Evolutionary conservation across 1,139 yeast species (phyloP).

Genomic region (Taiozyma sp.): DNA sequence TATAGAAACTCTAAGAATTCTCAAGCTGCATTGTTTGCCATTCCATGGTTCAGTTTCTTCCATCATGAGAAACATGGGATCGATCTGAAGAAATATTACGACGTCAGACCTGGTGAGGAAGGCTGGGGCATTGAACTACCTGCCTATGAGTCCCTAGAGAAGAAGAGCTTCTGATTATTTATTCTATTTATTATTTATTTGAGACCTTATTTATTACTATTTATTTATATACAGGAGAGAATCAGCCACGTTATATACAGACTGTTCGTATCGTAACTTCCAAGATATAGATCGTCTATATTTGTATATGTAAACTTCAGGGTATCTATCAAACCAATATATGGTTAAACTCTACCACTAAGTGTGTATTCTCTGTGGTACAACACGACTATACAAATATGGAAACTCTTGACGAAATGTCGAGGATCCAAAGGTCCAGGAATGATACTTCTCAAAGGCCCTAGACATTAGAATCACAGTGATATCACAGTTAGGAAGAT

Average conservation of each 20-base stretch:
- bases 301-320: no score
- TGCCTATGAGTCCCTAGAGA: constrained; percentile 15
- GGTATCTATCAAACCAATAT: no score
- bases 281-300: background rate
- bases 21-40: constrained; percentile 51
- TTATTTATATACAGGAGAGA: background rate
- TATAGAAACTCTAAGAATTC: constrained; percentile 80
- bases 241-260: background rate
- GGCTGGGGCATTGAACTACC: constrained; percentile 20
- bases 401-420: no score
- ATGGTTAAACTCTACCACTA: no score
- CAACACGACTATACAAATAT: no score
- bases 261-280: background rate
- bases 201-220: constrained; percentile 1
- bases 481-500: no score
- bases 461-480: no score
- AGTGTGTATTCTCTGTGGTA: no score
- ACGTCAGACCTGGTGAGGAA: constrained; percentile 22
- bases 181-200: constrained; percentile 5
- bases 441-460: no score
- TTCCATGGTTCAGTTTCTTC: constrained; percentile 84
- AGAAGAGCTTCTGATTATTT: constrained; percentile 13
- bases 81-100: constrained; percentile 31
- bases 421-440: no score
- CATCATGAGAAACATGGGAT: constrained; percentile 84